Evolutionary conservation across 164 flowering plant species (phyloP).

Genomic region (Kingdonia uniflora): DNA sequence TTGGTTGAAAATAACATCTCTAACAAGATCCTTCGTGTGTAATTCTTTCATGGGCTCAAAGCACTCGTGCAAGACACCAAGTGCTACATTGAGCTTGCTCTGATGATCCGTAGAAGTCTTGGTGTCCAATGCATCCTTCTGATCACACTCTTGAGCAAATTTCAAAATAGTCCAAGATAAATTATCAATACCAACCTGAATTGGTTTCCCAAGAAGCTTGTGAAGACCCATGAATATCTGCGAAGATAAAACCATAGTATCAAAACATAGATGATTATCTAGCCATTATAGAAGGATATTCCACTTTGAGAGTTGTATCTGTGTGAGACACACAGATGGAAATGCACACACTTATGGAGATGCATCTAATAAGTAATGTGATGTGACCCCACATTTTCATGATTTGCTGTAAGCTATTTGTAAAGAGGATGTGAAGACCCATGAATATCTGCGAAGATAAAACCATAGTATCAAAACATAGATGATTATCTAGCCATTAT

Average conservation of each 20-base stretch:
- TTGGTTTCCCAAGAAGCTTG: slow-evolving; percentile 39
- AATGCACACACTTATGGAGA: too few relatives aligned
- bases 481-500: background rate
- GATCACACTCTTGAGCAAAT: slow-evolving; percentile 15
- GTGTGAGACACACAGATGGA: too few relatives aligned
- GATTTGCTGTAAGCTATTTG: too few relatives aligned
- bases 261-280: background rate
- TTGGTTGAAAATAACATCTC: slow-evolving; percentile 65
- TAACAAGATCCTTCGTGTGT: slow-evolving; percentile 40
- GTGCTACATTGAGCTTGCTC: slow-evolving; percentile 73
- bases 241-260: slow-evolving; percentile 9
- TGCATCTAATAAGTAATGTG: too few relatives aligned
- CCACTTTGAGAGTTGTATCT: too few relatives aligned
- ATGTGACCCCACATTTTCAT: too few relatives aligned
- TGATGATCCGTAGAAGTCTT: slow-evolving; percentile 35
- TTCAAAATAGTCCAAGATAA: slow-evolving; percentile 69
- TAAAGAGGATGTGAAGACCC: slow-evolving; percentile 41
- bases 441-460: slow-evolving; percentile 40
- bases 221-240: slow-evolving; percentile 58
- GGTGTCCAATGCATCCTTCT: slow-evolving; percentile 13
- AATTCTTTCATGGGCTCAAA: slow-evolving; percentile 59
- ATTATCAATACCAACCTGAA: slow-evolving; percentile 40
- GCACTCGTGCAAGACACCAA: slow-evolving; percentile 76
- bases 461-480: slow-evolving; percentile 2
- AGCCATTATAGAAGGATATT: background rate